Evolutionary conservation across 140 eudicot species (phyloP), one percentile per base, ranked within the genome.

Genomic region (Stevia rebaudiana): DNA sequence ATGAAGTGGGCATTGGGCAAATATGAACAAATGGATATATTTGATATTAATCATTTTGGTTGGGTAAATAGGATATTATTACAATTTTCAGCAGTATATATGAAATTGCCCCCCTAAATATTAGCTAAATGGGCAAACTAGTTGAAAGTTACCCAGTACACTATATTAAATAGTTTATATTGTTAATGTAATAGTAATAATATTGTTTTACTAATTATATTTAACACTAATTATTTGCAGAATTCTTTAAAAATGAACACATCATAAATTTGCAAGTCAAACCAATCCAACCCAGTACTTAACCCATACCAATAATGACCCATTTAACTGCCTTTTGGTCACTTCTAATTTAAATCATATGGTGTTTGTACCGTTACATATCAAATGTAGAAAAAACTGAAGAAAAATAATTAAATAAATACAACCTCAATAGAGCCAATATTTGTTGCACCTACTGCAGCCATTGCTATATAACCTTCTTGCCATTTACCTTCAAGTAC

Each of bases 391-490:
- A 39, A 10, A 62, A 15, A 8, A 19, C 2, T 15, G 18, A 46
- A 22, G 52, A 6, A 18, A 18, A 48, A 15, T 10, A 11, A 39
- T 18, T 25, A 15, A 70, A 36, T 55, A 61, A 15, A 36, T 43
- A 21, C 36, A 72, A 90, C 95, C 95, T 87, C 85, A 24, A 91
- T 92, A 31, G 98, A 92, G 44, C 98, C 98, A 67, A 92, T 85
- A 74, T 81, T 92, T 69, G 98, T 88, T 63, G 98, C 98, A 52
- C 98, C 98, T 0, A 92, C 61, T 63, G 98, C 98, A 69, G 96
- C 96, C 90, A 92, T 61, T 73, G 98, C 95, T 78, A 92, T 81
- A 79, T 80, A 92, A 52, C 98, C 98, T 85, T 85, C 86, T 75
- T 79, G 70, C 96, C 98, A 92, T 54, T 69, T 76, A 62, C 98